Conservation (phyloP, 2,329 filamentous ascomycete species). For the Fusarium devonianum region DNA sequence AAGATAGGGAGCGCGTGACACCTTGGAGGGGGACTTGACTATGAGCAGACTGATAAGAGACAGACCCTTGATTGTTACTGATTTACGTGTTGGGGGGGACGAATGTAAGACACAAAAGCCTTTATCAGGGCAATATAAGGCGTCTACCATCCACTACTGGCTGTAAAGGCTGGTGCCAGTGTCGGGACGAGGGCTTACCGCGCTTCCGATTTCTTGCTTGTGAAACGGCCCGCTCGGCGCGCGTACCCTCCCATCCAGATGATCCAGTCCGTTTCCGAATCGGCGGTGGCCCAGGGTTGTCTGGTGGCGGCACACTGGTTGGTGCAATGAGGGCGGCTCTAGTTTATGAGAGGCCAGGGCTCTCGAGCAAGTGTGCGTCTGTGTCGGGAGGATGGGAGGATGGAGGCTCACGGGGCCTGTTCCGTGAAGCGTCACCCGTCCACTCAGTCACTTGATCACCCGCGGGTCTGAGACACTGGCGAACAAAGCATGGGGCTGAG, state of each 20-base stretch:
- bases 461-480: constrained; percentile 29
- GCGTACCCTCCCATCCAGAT: constrained; percentile 38
- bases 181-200: constrained; percentile 18
- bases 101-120: constrained; percentile 11
- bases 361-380: constrained; percentile 16
- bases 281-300: constrained; percentile 20
- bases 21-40: constrained; percentile 12
- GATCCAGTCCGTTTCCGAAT: constrained; percentile 14
- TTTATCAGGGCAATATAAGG: constrained; percentile 1
- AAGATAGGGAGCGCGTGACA: constrained; percentile 33
- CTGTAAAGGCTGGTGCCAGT: constrained; percentile 17
- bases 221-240: constrained; percentile 43
- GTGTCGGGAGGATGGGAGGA: constrained; percentile 19
- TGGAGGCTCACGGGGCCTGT: constrained; percentile 32
- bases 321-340: constrained; percentile 21
- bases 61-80: not conserved
- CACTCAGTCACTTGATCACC: constrained; percentile 29
- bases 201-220: constrained; percentile 25
- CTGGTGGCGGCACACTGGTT: constrained; percentile 20
- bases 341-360: constrained; percentile 19
- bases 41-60: constrained; percentile 14
- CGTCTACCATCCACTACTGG: constrained; percentile 14
- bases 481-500: too few relatives aligned
- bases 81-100: constrained; percentile 14
- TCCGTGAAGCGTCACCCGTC: constrained; percentile 23